Evolutionary conservation across 331 rosid genomes (phyloP), one percentile per base, ranked within the genome.

Genomic region (Quercus phellos): DNA sequence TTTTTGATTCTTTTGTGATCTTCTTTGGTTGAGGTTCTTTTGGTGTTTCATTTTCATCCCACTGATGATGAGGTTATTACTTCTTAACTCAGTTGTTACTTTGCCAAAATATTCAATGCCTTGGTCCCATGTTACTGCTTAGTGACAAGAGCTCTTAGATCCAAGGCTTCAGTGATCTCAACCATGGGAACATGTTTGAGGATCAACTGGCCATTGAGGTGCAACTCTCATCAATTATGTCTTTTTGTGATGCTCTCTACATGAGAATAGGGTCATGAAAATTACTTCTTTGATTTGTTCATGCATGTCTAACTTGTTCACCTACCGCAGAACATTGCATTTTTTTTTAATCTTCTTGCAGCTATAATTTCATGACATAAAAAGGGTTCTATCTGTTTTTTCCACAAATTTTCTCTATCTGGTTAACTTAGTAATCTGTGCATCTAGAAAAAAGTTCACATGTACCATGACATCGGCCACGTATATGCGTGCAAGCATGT

Each of bases 1-100:
- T 84, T 94, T 0, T 66, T 46, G 94, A 92, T 0, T 73, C 94
- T 56, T 75, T 12, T 12, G 80, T 22, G 90, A 90, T 22, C 86
- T 94, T 54, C 30, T 19, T 51, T 96, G 96, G 96, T 94, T 78
- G 92, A 92, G 78, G 87, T 94, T 0, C 94, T 94, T 27, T 75
- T 89, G 13, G 85, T 94, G 42, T 94, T 89, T 29, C 96, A 94
- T 46, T 46, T 46, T 46, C 53, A 3, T 46, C 96, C 97, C 1
- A 85, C 82, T 0, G 94, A 94, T 73, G 98, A 94, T 77, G 59
- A 38, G 46, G 12, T 38, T 38, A 38, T 38, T 38, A 38, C 46
- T 38, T 38, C 46, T 38, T 38, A 38, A 38, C 46, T 38, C 46
- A 38, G 12, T 38, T 38, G 12, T 38, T 0, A 38, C 46, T 38